A percentile compares a stretch with the other conserved stretches of the same genome.
phyloP scores from a whole-genome alignment of 2,329 filamentous ascomycete genomes.

The Leptographium radiaticola region DNA sequence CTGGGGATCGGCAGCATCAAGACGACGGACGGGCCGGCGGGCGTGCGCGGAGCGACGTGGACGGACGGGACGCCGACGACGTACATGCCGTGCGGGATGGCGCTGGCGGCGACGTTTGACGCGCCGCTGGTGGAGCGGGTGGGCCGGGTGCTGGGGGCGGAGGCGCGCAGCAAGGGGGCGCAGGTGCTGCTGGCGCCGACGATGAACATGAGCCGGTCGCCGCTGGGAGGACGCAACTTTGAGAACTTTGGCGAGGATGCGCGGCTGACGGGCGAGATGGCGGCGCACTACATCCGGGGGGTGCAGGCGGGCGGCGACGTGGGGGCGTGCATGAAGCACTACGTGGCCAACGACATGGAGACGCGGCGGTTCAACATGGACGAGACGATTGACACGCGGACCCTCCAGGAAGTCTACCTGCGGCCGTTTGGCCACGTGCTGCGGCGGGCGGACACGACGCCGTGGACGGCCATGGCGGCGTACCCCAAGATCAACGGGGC shows the following conservation, averaged over 20 bases:
- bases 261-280: constrained; percentile 22
- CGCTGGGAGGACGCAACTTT: constrained; percentile 25
- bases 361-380: constrained; percentile 22
- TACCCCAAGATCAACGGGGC: constrained; percentile 27
- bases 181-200: constrained; percentile 55
- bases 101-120: constrained; percentile 53
- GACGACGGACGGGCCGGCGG: constrained; percentile 21
- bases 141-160: constrained; percentile 51
- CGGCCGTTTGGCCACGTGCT: constrained; percentile 25
- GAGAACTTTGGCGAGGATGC: constrained; percentile 26
- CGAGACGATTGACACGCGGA: constrained; percentile 23
- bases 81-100: constrained; percentile 30
- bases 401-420: constrained; percentile 25
- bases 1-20: constrained; percentile 19
- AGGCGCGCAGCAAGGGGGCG: constrained; percentile 53
- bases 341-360: constrained; percentile 27
- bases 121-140: constrained; percentile 36
- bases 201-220: constrained; percentile 26
- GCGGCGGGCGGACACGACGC: constrained; percentile 14
- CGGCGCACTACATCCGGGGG: constrained; percentile 21
- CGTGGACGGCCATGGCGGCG: constrained; percentile 23
- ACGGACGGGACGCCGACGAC: constrained; percentile 27
- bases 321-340: constrained; percentile 25
- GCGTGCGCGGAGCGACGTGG: constrained; percentile 19
- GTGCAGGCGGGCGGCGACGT: constrained; percentile 21